Base-by-base conservation (phyloP, 805 yeast genomes). In the Candida qinlingensis region DNA sequence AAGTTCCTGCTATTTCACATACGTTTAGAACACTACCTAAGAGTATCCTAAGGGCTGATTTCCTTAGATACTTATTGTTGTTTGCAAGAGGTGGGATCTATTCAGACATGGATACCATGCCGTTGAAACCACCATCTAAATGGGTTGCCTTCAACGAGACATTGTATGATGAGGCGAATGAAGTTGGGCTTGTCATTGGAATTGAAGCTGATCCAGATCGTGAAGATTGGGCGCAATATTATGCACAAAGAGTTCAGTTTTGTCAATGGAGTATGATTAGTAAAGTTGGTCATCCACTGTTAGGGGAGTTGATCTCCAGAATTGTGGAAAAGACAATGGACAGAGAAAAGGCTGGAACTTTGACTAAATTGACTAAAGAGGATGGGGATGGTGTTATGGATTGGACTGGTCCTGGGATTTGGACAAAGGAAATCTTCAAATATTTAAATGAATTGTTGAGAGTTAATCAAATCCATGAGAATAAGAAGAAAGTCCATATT, bases 131-230 rank as follows among this genome's bases (percentile, higher is more conserved):
- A 0, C 71, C 90, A 10, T 76, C 76, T 25, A 58, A 71, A 25
- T 94, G 99, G 99, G 70, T 83, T n/a, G 79, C 92, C 0, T 64
- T 67, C 37, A 67, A 74, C 48, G 57, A 39, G 4, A 55, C 61
- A 4, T 31, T 56, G 10, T 51, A 52, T 47, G 56, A 46, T 36
- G 35, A 45, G 28, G 36, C 29, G 41, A 48, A 59, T 48, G 62
- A 63, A n/a, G 77, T 88, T 2, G 98, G 98, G 0, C 72, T 92
- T 26, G 82, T 84, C 3, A 78, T 92, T 7, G 98, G 98, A 0
- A 87, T 92, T 39, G 99, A 94, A 64, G 97, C 97, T 1, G 99
- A 92, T 59, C 97, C 98, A 0, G 97, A 92, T 64, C 74, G 98
- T 56, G 84, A 84, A 0, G 98, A 92, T 66, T 94, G 99, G 99